Base-by-base conservation (phyloP, 495 filamentous ascomycete genomes). In the Penicillium dipodomyicola region DNA sequence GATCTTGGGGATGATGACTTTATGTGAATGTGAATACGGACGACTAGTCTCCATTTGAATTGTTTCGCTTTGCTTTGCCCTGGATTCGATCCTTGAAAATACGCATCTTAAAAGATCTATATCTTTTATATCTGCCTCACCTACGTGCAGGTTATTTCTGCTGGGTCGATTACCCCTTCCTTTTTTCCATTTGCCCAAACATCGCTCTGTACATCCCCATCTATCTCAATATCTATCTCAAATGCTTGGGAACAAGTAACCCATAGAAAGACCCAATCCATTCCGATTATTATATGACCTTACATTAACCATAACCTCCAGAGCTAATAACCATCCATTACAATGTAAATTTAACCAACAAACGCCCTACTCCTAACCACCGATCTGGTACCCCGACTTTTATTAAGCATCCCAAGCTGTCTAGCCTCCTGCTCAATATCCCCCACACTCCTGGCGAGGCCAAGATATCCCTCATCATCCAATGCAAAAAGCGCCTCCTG, bases 1-100 rank as follows among this genome's bases (percentile, higher is more conserved):
- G 91, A 91, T 80, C 87, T 77, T 83, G 90, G 64, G 55, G 83
- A 85, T 62, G 83, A 85, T 67, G 84, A 87, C 64, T 87, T 87
- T 59, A 87, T 87, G 84, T 87, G 77, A 84, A 46, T 45, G n/a
- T 69, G 56, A 42, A 17, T 10, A 52, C 50, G 25, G 50, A 41
- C 49, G 57, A 60, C 56, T 50, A 45, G 45, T 61, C 49, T 57
- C 51, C 29, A 30, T 42, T 58, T 42, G 42, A 58, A 46, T 47
- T 54, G 33, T 50, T 52, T 35, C 42, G 25, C 43, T 53, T 51
- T 63, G 25, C 42, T 25, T 61, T 41, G 29, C 48, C 15, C 29
- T 59, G 57, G 43, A 58, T 54, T 43, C 60, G 56, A 35, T 50
- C 33, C 33, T 39, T 49, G 52, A 59, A 56, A 59, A 62, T 59